These are phyloP conservation scores for Ophiostoma australiae DNA, from an alignment of 2,329 filamentous ascomycete genomes.

Conservation along the genomic window DNA sequence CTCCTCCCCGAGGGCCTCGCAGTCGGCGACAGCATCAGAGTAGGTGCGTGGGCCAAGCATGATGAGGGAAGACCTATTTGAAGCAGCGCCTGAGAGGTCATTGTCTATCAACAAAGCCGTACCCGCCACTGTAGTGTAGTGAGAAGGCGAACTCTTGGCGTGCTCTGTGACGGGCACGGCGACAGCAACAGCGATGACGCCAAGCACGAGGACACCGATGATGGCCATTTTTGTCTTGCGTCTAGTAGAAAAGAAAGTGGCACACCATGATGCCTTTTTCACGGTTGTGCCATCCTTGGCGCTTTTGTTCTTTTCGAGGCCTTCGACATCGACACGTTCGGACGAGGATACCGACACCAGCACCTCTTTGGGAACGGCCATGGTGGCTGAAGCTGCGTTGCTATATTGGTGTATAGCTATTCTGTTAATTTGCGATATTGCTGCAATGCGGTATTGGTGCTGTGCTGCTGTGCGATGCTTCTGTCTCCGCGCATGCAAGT, in stretches of 20 bases:
- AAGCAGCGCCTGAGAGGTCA: conserved; percentile 39
- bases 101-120: conserved; percentile 40
- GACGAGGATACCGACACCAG: not conserved
- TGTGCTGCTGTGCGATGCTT: not conserved
- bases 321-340: not conserved
- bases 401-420: not conserved
- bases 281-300: not conserved
- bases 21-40: conserved; percentile 33
- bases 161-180: conserved; percentile 20
- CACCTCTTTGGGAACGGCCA: not conserved
- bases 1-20: conserved; percentile 38
- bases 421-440: not conserved
- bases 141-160: not conserved
- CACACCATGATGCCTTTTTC: conserved; percentile 6
- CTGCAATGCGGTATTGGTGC: not conserved
- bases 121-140: conserved; percentile 29
- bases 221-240: conserved; percentile 24
- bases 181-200: conserved; percentile 18
- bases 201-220: conserved; percentile 26
- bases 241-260: conserved; percentile 17
- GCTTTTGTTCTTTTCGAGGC: not conserved
- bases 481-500: not conserved
- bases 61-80: conserved; percentile 36
- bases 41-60: conserved; percentile 34
- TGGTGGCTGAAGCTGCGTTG: not conserved